Evolutionary conservation across 176 grass and related monocot species (phyloP).

Genomic region (Musa itinerans): DNA sequence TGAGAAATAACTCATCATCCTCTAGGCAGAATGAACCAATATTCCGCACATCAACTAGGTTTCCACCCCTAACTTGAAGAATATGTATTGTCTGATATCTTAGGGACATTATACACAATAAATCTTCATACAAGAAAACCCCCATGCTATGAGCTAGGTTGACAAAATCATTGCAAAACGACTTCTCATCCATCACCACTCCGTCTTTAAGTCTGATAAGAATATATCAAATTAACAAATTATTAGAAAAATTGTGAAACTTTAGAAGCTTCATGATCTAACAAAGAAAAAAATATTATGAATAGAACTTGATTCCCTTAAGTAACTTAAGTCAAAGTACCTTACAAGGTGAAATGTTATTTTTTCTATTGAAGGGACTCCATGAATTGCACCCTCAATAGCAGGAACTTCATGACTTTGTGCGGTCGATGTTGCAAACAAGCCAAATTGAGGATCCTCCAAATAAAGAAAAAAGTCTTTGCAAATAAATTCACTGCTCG

Average conservation of each 20-base stretch:
- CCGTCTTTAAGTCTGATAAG: conserved; percentile 72
- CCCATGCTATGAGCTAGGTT: conserved; percentile 85
- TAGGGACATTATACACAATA: conserved; percentile 84
- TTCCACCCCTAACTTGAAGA: conserved; percentile 81
- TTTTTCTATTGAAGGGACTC: conserved; percentile 85
- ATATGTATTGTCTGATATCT: conserved; percentile 95
- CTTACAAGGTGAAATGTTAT: conserved; percentile 97
- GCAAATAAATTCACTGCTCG: conserved; percentile 72
- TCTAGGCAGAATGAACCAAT: conserved; percentile 83
- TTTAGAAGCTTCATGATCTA: neutral
- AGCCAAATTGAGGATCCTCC: conserved; percentile 48
- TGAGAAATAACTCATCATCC: conserved; percentile 85
- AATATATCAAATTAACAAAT: conserved; percentile 27
- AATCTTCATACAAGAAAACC: conserved; percentile 87
- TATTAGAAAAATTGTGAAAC: conserved; percentile 11
- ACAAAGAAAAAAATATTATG: neutral
- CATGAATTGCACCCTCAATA: conserved; percentile 58
- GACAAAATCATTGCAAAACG: conserved; percentile 88
- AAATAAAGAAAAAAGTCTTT: conserved; percentile 91
- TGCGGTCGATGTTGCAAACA: conserved; percentile 86
- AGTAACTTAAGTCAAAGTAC: conserved; percentile 28
- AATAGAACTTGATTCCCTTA: neutral
- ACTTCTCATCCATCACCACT: conserved; percentile 67
- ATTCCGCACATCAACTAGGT: conserved; percentile 83
- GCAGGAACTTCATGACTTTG: conserved; percentile 46